These are phyloP conservation scores for Acacia crassicarpa DNA, from an alignment of 306 rosid genomes.

Conservation along the genomic window DNA sequence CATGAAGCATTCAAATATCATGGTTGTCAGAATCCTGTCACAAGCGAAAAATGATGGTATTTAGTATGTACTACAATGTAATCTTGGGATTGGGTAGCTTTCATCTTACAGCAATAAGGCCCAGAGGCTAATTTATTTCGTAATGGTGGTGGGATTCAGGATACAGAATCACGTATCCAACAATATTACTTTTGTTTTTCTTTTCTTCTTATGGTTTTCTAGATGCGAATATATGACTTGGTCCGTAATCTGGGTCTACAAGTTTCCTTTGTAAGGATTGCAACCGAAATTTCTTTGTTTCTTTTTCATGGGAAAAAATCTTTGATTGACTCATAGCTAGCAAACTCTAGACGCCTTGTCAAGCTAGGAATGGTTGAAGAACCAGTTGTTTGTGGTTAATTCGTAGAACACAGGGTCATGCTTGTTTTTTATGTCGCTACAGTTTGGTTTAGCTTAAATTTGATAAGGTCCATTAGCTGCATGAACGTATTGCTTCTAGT, in stretches of 20 bases:
- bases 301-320: not conserved
- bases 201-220: not conserved
- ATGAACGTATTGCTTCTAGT: not conserved
- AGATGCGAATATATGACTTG: not conserved
- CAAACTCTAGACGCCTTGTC: conserved; percentile 11
- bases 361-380: conserved; percentile 9
- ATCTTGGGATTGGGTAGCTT: not conserved
- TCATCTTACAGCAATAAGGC: not conserved
- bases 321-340: not conserved
- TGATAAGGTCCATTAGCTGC: not conserved
- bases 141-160: conserved; percentile 19
- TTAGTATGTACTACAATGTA: too few species aligned
- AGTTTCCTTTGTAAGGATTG: not conserved
- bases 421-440: conserved; percentile 6
- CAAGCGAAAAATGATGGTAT: not conserved
- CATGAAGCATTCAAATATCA: not conserved
- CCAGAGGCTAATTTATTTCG: not conserved
- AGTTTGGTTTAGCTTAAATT: not conserved
- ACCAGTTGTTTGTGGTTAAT: not conserved
- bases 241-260: not conserved
- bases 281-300: not conserved
- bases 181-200: not conserved
- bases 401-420: not conserved
- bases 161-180: not conserved
- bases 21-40: not conserved